phyloP scores from a whole-genome alignment of 2,329 filamentous ascomycete genomes.

The Tetracladium maxilliforme region DNA sequence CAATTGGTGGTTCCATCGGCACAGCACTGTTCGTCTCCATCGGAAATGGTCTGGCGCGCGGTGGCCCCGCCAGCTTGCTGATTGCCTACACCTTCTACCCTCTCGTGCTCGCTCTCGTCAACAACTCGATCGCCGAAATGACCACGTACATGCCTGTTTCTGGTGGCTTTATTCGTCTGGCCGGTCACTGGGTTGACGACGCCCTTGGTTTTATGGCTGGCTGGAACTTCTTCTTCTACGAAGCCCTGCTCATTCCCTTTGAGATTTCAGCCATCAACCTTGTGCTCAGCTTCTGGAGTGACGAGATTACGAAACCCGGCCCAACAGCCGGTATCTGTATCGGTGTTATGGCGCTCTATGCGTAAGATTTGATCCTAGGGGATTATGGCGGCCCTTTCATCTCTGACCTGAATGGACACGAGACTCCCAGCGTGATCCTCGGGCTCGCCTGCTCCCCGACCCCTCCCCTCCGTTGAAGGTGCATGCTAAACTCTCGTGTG shows the following conservation, averaged over 20 bases:
- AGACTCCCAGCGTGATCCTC: slow-evolving; percentile 2
- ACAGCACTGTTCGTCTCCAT: slow-evolving; percentile 49
- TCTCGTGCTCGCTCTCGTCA: slow-evolving; percentile 40
- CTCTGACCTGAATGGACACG: background rate
- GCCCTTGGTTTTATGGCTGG: slow-evolving; percentile 37
- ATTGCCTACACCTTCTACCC: slow-evolving; percentile 42
- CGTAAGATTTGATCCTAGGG: slow-evolving; percentile 7
- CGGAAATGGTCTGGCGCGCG: slow-evolving; percentile 41
- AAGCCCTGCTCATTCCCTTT: slow-evolving; percentile 27
- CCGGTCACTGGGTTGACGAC: slow-evolving; percentile 36
- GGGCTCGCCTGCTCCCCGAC: too few relatives aligned
- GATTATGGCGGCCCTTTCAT: slow-evolving; percentile 1
- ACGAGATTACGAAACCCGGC: slow-evolving; percentile 19
- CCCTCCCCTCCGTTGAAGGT: too few relatives aligned
- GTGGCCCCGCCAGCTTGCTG: slow-evolving; percentile 42
- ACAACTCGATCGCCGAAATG: slow-evolving; percentile 46
- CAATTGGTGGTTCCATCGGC: slow-evolving; percentile 35
- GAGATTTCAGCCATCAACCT: slow-evolving; percentile 24
- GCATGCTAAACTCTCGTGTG: too few relatives aligned
- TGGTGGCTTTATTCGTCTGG: slow-evolving; percentile 38
- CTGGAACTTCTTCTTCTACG: slow-evolving; percentile 53
- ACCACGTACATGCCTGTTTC: slow-evolving; percentile 39
- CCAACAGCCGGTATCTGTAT: slow-evolving; percentile 20
- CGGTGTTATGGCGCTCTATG: slow-evolving; percentile 20
- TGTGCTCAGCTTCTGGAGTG: slow-evolving; percentile 22